Evolutionary conservation across 352 stramenopile species (phyloP).

Genomic region (Globisporangium uncinulatum): DNA sequence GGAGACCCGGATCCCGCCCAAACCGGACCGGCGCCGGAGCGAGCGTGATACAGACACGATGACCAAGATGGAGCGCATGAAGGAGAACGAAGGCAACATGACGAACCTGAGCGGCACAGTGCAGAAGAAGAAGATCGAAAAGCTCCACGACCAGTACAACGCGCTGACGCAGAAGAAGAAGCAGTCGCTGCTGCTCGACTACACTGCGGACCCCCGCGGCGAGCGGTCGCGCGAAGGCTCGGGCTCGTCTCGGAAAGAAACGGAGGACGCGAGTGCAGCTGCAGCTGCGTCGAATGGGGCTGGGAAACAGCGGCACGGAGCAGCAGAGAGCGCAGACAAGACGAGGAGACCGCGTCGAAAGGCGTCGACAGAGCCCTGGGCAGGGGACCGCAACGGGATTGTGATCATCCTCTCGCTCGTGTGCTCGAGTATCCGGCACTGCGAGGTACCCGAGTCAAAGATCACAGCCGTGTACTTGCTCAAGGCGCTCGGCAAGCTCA

Average conservation of each 20-base stretch:
- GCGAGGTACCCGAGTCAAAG: constrained; percentile 82
- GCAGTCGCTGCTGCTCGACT: constrained; percentile 57
- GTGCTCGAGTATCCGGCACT: constrained; percentile 78
- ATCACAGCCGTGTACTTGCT: constrained; percentile 91
- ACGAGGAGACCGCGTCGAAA: constrained; percentile 10
- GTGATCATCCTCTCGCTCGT: constrained; percentile 84
- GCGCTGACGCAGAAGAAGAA: constrained; percentile 76
- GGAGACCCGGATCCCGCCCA: constrained; percentile 33
- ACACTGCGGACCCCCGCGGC: constrained; percentile 27
- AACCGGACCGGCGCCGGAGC: constrained; percentile 33
- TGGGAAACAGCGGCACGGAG: background rate
- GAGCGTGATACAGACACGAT: constrained; percentile 30
- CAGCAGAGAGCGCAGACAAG: constrained; percentile 10
- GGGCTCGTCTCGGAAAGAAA: background rate
- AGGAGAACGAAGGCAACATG: constrained; percentile 72
- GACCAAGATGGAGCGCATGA: constrained; percentile 45
- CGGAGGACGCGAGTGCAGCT: constrained; percentile 1
- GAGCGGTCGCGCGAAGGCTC: constrained; percentile 6
- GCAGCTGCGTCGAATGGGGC: background rate
- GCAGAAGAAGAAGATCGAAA: constrained; percentile 85
- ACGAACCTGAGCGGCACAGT: constrained; percentile 53
- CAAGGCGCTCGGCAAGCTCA: constrained; percentile 82
- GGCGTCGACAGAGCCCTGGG: constrained; percentile 17
- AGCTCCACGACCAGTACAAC: constrained; percentile 77
- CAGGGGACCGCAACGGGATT: constrained; percentile 70